Conservation (phyloP, 805 yeast genomes). For the Saturnispora zaruensis region DNA sequence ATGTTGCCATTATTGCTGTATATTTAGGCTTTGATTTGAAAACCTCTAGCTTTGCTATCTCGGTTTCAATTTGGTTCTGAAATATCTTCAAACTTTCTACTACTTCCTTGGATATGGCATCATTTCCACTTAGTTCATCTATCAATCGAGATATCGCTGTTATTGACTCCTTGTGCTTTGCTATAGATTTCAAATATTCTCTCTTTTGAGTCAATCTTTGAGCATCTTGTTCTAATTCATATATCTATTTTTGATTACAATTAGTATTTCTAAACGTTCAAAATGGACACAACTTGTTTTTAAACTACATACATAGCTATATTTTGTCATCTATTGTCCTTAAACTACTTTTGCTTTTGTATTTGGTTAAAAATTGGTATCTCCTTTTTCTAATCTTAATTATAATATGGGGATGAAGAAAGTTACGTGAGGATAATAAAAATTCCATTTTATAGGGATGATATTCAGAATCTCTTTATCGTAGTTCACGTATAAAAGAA, state of each 20-base stretch:
- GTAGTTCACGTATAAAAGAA: too few species aligned
- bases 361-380: background rate
- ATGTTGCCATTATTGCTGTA: background rate
- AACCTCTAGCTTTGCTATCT: conserved; percentile 19
- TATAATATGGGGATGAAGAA: background rate
- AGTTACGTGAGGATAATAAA: background rate
- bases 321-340: background rate
- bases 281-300: conserved; percentile 1
- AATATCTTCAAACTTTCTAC: background rate
- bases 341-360: too few species aligned
- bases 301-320: background rate
- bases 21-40: background rate
- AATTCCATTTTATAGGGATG: background rate
- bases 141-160: conserved; percentile 23
- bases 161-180: conserved; percentile 32
- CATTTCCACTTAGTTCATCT: conserved; percentile 5
- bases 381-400: background rate
- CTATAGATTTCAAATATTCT: conserved; percentile 35
- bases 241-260: conserved; percentile 30
- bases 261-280: conserved; percentile 4
- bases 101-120: background rate
- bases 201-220: conserved; percentile 39
- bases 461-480: background rate
- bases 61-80: conserved; percentile 16
- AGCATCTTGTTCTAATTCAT: conserved; percentile 43